A percentile compares a stretch with the other conserved stretches of the same genome.
Evolutionary conservation across 176 grass and related monocot species (phyloP).

Genomic region (Paspalum notatum): DNA sequence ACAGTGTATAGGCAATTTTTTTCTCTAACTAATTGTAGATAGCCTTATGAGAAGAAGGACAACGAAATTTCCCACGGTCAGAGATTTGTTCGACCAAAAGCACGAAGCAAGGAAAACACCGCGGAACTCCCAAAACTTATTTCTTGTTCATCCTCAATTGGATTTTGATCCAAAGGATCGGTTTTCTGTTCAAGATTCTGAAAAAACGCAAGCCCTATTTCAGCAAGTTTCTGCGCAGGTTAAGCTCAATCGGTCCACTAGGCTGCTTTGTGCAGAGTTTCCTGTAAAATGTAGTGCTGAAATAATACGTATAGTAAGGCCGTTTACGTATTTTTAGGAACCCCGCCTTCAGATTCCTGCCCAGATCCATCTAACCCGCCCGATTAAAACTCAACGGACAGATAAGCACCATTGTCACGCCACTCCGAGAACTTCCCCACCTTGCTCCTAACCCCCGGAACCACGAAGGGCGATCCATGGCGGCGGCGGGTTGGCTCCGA

Average conservation of each 20-base stretch:
- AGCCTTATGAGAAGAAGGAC: no score
- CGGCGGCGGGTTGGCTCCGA: slow-evolving; percentile 52
- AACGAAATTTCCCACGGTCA: no score
- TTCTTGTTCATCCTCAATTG: neutral
- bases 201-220: neutral
- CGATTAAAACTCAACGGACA: slow-evolving; percentile 28
- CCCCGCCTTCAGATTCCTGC: neutral
- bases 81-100: no score
- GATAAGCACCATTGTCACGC: slow-evolving; percentile 18
- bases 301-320: neutral
- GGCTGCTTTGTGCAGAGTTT: neutral
- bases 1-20: no score
- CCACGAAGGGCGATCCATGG: slow-evolving; percentile 44
- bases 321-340: fast-evolving
- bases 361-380: neutral
- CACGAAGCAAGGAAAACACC: no score
- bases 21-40: no score
- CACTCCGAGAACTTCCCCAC: neutral
- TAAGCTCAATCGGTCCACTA: neutral
- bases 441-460: neutral
- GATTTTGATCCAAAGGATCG: neutral
- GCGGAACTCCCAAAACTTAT: neutral
- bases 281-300: neutral
- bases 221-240: neutral
- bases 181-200: neutral